Conservation (phyloP, 2,329 filamentous ascomycete genomes). For the Microascus cirrosus region DNA sequence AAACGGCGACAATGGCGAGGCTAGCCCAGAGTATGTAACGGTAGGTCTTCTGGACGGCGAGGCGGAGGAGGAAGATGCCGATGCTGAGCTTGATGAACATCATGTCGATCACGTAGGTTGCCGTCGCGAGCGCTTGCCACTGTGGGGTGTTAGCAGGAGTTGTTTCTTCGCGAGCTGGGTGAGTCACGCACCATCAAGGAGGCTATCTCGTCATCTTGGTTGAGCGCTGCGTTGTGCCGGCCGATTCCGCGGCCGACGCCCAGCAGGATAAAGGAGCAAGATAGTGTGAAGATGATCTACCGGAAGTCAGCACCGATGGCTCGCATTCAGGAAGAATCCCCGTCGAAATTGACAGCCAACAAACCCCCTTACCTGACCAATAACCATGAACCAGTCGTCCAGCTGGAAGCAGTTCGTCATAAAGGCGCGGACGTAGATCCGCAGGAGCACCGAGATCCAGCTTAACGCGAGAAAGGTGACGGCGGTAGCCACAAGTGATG, state of each 20-base stretch:
- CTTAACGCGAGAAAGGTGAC: conserved; percentile 25
- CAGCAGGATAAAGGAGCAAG: conserved; percentile 31
- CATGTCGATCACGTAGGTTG: conserved; percentile 40
- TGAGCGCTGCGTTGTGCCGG: conserved; percentile 32
- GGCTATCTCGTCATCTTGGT: conserved; percentile 25
- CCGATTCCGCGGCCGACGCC: conserved; percentile 32
- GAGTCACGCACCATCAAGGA: conserved; percentile 28
- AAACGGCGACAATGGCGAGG: conserved; percentile 32
- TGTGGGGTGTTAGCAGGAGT: conserved; percentile 10
- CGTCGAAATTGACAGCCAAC: background rate
- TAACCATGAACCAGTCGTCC: conserved; percentile 45
- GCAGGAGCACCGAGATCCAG: conserved; percentile 28
- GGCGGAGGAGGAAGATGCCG: conserved; percentile 36
- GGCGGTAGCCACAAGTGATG: conserved; percentile 22
- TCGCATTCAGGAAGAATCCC: background rate
- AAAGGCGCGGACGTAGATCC: conserved; percentile 29
- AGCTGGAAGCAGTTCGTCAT: conserved; percentile 31
- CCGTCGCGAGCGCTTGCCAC: conserved; percentile 40
- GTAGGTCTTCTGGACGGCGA: conserved; percentile 33
- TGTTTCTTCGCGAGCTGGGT: background rate
- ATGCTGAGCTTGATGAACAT: conserved; percentile 47
- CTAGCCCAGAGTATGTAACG: conserved; percentile 34
- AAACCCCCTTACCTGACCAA: conserved; percentile 11
- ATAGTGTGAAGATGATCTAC: conserved; percentile 33
- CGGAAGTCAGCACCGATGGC: background rate